Evolutionary conservation across 805 yeast species (phyloP).

Genomic region (Nadsonia fulvescens): DNA sequence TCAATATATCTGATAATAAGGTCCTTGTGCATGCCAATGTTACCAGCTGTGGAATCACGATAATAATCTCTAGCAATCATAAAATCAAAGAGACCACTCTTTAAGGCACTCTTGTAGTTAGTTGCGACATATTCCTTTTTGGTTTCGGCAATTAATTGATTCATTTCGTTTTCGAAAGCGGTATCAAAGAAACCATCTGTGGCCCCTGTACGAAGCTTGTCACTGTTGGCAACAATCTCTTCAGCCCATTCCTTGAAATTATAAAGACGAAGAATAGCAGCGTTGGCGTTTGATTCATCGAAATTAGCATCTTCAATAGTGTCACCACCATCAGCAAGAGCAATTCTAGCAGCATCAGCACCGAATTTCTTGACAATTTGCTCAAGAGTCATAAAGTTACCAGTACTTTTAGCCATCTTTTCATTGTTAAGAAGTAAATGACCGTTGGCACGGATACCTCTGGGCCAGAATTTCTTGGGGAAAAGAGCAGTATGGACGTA

Average conservation of each 20-base stretch:
- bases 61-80: conserved; percentile 93
- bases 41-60: conserved; percentile 51
- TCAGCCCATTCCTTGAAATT: conserved; percentile 94
- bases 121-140: conserved; percentile 53
- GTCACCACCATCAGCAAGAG: conserved; percentile 97
- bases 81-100: conserved; percentile 81
- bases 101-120: conserved; percentile 75
- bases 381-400: conserved; percentile 83
- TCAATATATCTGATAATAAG: conserved; percentile 70
- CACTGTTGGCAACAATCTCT: conserved; percentile 37
- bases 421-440: conserved; percentile 89
- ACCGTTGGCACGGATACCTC: conserved; percentile 86
- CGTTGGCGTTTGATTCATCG: conserved; percentile 91
- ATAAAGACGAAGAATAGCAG: conserved; percentile 85
- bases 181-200: conserved; percentile 54
- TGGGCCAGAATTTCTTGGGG: conserved; percentile 85
- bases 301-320: conserved; percentile 94
- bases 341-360: conserved; percentile 94
- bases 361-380: conserved; percentile 80
- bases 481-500: conserved; percentile 86
- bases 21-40: conserved; percentile 56
- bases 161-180: conserved; percentile 91
- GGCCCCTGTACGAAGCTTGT: conserved; percentile 35
- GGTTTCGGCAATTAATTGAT: conserved; percentile 56
- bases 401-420: conserved; percentile 96